These are phyloP conservation scores for Fusarium euwallaceae DNA, from an alignment of 2,329 filamentous ascomycete species.

Conservation along the genomic window DNA sequence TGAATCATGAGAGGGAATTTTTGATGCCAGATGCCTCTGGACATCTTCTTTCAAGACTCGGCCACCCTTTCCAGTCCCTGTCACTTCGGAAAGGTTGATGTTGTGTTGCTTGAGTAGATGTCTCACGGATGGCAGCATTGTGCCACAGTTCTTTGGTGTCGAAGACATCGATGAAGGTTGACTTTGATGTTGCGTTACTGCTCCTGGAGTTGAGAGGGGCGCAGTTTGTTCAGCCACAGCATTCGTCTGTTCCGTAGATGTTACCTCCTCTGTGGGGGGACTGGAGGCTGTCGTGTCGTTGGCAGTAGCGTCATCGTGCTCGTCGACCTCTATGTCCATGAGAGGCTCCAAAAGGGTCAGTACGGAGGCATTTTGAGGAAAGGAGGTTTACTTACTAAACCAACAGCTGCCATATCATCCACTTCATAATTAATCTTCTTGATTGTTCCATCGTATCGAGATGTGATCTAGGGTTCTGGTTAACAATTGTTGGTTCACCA, in stretches of 20 bases:
- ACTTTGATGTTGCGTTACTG: not conserved
- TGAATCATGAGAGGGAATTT: not conserved
- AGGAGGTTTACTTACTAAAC: slow-evolving; percentile 2
- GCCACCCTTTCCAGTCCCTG: slow-evolving; percentile 13
- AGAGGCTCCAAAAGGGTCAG: not conserved
- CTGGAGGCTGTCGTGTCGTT: not conserved
- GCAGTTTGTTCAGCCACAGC: not conserved
- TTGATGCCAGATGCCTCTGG: not conserved
- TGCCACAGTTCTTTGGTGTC: not conserved
- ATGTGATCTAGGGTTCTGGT: slow-evolving; percentile 16
- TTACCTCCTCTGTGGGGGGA: not conserved
- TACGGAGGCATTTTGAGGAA: not conserved
- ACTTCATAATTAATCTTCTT: slow-evolving; percentile 13
- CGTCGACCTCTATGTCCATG: slow-evolving; percentile 16
- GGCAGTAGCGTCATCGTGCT: not conserved
- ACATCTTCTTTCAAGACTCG: slow-evolving; percentile 22
- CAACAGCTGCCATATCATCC: slow-evolving; percentile 13
- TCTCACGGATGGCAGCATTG: slow-evolving; percentile 7
- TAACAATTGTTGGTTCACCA: not conserved
- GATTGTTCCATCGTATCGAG: slow-evolving; percentile 13
- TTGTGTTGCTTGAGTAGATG: slow-evolving; percentile 11
- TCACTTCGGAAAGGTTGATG: not conserved
- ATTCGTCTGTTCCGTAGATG: not conserved
- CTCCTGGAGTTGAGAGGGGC: not conserved
- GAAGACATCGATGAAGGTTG: not conserved